These are phyloP conservation scores for barrel medic (Medicago truncatula) DNA, from an alignment of 306 rosid species.

Conservation along the genomic window DNA sequence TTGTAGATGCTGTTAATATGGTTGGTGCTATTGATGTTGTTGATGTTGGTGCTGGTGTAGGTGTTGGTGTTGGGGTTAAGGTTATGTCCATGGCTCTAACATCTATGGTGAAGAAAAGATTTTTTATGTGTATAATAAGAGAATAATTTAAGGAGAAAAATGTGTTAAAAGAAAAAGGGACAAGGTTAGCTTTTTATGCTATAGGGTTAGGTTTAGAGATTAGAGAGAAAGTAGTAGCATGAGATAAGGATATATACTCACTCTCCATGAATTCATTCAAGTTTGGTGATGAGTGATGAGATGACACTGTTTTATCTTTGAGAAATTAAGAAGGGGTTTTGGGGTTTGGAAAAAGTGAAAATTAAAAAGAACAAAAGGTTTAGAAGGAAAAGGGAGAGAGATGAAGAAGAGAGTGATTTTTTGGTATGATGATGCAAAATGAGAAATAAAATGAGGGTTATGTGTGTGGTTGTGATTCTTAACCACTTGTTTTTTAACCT, in stretches of 20 bases:
- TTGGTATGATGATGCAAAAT: slow-evolving; percentile 45
- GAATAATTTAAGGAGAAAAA: slow-evolving; percentile 7
- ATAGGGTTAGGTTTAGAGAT: slow-evolving; percentile 52
- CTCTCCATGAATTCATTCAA: slow-evolving; percentile 48
- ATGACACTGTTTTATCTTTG: slow-evolving; percentile 40
- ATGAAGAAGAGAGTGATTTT: slow-evolving; percentile 17
- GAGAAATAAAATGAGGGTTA: slow-evolving; percentile 67
- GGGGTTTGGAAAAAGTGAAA: slow-evolving; percentile 9
- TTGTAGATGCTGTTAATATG: slow-evolving; percentile 15
- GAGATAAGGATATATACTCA: not conserved
- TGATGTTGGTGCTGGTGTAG: slow-evolving; percentile 9
- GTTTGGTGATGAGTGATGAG: slow-evolving; percentile 11
- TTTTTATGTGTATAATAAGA: not conserved
- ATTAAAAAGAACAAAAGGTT: not conserved
- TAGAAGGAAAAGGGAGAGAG: not conserved
- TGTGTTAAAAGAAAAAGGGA: not conserved
- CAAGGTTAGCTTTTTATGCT: slow-evolving; percentile 46
- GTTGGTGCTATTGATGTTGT: slow-evolving; percentile 26
- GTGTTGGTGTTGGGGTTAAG: slow-evolving; percentile 27
- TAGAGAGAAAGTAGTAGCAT: slow-evolving; percentile 3
- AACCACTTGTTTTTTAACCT: slow-evolving; percentile 83
- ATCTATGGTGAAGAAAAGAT: slow-evolving; percentile 54
- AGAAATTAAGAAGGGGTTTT: not conserved
- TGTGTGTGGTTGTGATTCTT: slow-evolving; percentile 90
- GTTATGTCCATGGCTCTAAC: slow-evolving; percentile 82